phyloP scores from a whole-genome alignment of 2,329 filamentous ascomycete species.

The Lecanicillium sp. region DNA sequence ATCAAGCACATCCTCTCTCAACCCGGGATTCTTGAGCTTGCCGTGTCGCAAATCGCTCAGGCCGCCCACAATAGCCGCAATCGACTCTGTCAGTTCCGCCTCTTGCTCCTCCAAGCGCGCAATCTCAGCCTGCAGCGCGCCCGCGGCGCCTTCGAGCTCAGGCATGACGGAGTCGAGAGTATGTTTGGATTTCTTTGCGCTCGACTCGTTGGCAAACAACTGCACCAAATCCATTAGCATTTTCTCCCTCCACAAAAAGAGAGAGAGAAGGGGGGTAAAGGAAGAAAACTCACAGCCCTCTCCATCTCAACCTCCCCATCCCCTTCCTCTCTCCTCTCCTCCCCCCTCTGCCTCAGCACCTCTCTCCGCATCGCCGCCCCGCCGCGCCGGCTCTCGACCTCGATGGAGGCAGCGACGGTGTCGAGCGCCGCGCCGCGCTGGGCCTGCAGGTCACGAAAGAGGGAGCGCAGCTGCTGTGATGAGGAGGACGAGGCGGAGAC shows the following conservation, averaged over 20 bases:
- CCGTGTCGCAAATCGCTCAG: slow-evolving; percentile 81
- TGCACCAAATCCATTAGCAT: no score
- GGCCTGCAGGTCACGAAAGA: slow-evolving; percentile 75
- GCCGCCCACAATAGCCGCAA: slow-evolving; percentile 59
- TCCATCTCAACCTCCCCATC: slow-evolving; percentile 60
- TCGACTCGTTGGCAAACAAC: slow-evolving; percentile 47
- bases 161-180: slow-evolving; percentile 57
- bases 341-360: slow-evolving; percentile 45
- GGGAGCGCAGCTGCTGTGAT: slow-evolving; percentile 55
- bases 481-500: slow-evolving; percentile 57
- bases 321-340: slow-evolving; percentile 44
- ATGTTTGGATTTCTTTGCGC: slow-evolving; percentile 45
- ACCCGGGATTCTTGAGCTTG: slow-evolving; percentile 55
- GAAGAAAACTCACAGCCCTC: slow-evolving; percentile 36
- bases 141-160: slow-evolving; percentile 60
- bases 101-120: slow-evolving; percentile 58
- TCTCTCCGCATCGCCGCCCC: slow-evolving; percentile 48
- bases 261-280: background rate
- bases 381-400: slow-evolving; percentile 55
- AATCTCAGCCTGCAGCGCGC: slow-evolving; percentile 62
- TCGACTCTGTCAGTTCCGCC: slow-evolving; percentile 47
- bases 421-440: slow-evolving; percentile 65
- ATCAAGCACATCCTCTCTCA: slow-evolving; percentile 60
- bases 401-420: slow-evolving; percentile 56
- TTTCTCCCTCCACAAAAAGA: background rate